Percentiles rank a stretch among this genome's conserved stretches.
These are phyloP conservation scores for Stentor roeselii DNA, from an alignment of 73 alveolate species.

Conservation along the genomic window DNA sequence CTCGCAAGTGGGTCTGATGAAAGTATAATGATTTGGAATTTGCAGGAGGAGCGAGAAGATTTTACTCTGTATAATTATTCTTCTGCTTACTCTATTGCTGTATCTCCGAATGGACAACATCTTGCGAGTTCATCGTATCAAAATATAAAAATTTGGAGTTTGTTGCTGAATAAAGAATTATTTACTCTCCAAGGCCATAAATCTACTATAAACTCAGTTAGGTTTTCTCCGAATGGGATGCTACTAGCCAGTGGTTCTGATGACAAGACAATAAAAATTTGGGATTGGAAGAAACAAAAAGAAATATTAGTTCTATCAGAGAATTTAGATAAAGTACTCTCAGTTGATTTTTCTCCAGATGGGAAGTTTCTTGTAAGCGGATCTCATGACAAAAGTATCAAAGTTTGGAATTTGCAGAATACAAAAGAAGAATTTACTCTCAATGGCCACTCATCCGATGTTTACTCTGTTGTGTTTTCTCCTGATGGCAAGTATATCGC, in stretches of 20 bases:
- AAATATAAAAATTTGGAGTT: conserved; percentile 95
- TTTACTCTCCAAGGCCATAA: conserved; percentile 89
- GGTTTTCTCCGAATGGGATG: conserved; percentile 93
- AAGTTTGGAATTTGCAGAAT: conserved; percentile 97
- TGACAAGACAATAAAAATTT: conserved; percentile 93
- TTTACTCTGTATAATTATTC: too few species aligned
- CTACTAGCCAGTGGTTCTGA: conserved; percentile 79
- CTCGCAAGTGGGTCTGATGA: too few species aligned
- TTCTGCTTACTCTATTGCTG: too few species aligned
- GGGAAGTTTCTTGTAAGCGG: conserved; percentile 90
- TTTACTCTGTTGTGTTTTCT: conserved; percentile 84
- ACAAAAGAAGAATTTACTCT: conserved; percentile 93
- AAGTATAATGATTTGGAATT: too few species aligned
- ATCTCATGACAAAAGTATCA: conserved; percentile 87
- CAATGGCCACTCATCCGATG: conserved; percentile 96
- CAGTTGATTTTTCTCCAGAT: conserved; percentile 90
- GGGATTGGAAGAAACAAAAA: conserved; percentile 91
- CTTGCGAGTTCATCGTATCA: too few species aligned
- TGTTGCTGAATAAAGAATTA: conserved; percentile 69
- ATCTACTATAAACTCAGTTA: conserved; percentile 77
- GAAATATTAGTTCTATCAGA: conserved; percentile 89
- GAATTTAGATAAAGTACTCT: conserved; percentile 82
- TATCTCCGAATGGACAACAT: too few species aligned
- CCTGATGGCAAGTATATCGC: conserved; percentile 94
- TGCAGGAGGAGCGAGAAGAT: too few species aligned